Evolutionary conservation across 257 asterid genomes (phyloP).

Genomic region (Rehmannia glutinosa): DNA sequence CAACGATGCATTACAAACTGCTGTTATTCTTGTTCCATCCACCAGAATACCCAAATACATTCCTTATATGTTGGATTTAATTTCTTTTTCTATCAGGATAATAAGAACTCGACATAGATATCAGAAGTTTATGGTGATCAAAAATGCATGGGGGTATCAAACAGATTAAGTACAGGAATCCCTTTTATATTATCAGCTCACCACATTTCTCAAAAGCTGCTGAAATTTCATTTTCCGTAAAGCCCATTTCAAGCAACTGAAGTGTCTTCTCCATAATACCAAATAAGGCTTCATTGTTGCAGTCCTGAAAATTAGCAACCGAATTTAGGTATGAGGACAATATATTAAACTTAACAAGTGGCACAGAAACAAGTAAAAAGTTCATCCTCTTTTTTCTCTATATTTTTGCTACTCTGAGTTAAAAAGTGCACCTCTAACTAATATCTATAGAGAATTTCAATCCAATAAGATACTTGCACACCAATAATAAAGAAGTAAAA

Average conservation of each 20-base stretch:
- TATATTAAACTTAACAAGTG: not conserved
- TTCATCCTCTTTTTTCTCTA: not conserved
- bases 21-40: too few relatives aligned
- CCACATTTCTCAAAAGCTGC: constrained; percentile 81
- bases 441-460: not conserved
- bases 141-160: too few relatives aligned
- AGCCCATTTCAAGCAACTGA: constrained; percentile 84
- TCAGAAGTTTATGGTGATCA: too few relatives aligned
- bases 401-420: not conserved
- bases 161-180: too few relatives aligned
- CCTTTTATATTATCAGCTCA: constrained; percentile 36
- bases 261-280: constrained; percentile 96
- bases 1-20: too few relatives aligned
- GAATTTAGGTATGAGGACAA: constrained; percentile 13
- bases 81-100: too few relatives aligned
- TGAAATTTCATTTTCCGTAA: constrained; percentile 77
- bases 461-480: not conserved
- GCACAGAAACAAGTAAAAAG: constrained; percentile 4
- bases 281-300: constrained; percentile 64
- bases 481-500: not conserved
- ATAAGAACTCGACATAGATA: too few relatives aligned
- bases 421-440: not conserved
- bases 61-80: too few relatives aligned
- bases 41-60: too few relatives aligned
- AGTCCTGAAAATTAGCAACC: constrained; percentile 42